Conservation (phyloP, 2,329 filamentous ascomycete genomes). For the Shiraia bambusicola region DNA sequence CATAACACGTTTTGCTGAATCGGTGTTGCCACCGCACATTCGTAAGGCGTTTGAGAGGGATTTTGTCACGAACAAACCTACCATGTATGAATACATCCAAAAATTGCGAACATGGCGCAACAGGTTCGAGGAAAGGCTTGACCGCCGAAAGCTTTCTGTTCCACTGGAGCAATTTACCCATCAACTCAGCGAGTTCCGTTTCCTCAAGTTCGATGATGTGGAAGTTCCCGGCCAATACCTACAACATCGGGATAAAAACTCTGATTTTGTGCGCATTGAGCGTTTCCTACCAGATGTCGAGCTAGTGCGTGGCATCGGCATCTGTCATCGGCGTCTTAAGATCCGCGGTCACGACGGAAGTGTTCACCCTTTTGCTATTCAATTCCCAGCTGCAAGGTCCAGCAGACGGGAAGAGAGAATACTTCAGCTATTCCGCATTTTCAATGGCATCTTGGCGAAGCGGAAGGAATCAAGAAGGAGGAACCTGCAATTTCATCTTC, state of each 20-base stretch:
- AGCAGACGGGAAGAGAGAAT: constrained; percentile 94
- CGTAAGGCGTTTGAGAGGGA: constrained; percentile 96
- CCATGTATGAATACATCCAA: constrained; percentile 98
- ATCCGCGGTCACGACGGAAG: constrained; percentile 98
- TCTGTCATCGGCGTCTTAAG: constrained; percentile 88
- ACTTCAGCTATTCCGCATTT: constrained; percentile 92
- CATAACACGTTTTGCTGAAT: constrained; percentile 94
- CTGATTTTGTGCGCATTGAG: constrained; percentile 96
- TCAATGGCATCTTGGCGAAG: constrained; percentile 88
- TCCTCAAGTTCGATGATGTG: constrained; percentile 97
- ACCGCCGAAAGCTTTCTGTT: constrained; percentile 72
- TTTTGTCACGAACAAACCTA: constrained; percentile 92
- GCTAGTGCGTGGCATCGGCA: constrained; percentile 83
- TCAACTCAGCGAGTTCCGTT: constrained; percentile 92
- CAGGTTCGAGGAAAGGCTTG: constrained; percentile 96
- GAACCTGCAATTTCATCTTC: constrained; percentile 93
- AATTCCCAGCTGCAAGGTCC: constrained; percentile 90
- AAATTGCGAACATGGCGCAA: constrained; percentile 95
- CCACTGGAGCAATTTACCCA: constrained; percentile 85
- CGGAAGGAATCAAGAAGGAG: constrained; percentile 93
- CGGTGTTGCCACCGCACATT: constrained; percentile 90
- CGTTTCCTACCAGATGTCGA: constrained; percentile 95
- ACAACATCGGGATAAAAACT: constrained; percentile 97
- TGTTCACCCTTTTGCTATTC: constrained; percentile 93
- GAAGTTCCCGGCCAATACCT: constrained; percentile 97